Base-by-base conservation (phyloP, 495 filamentous ascomycete species). In the Letharia lupina region DNA sequence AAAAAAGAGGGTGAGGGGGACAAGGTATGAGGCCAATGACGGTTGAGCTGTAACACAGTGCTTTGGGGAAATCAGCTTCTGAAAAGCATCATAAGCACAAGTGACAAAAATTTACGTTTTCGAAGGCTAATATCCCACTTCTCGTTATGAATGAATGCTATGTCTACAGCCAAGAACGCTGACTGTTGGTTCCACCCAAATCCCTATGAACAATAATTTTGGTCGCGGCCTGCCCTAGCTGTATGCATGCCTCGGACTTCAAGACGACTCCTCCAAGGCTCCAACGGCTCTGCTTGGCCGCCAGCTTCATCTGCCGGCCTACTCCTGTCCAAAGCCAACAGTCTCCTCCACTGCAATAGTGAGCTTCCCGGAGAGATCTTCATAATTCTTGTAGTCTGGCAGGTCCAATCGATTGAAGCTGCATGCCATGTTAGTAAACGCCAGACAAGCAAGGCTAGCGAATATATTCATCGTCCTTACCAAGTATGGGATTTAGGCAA, bases 381-480 rank as follows among this genome's bases (percentile, higher is more conserved):
- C 92, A 70, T 92, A 83, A 12, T 81, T 83, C 80, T 96, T 96
- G 74, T 99, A 99, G 50, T 92, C 87, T 20, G 94, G 94, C 18
- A 99, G 83, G 77, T 99, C 94, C 68, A 99, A 83, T 67, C 94
- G 93, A 74, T 98, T 98, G 82, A 98, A 98, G 77, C 93, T 96
- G 12, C 13, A 40, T 57, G 23, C 37, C 31, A 28, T 37, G 28
- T 66, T 1, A 52, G 42, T 42, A 68, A 52, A 11, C 4, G 40
- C 61, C 42, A 37, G 45, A 67, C 41, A n/a, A 52, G 61, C 44
- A 63, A 63, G 28, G 9, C 44, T 56, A 12, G 37, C 13, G 23
- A 48, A 11, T 41, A n/a, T 13, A 50, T 28, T 57, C 13, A 40
- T 61, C 86, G 1, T n/a, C 16, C 89, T 66, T 86, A 96, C 93